Evolutionary conservation across 2,329 filamentous ascomycete genomes (phyloP), one percentile per base, ranked within the genome.

Genomic region (Aspergillus tubingensis): DNA sequence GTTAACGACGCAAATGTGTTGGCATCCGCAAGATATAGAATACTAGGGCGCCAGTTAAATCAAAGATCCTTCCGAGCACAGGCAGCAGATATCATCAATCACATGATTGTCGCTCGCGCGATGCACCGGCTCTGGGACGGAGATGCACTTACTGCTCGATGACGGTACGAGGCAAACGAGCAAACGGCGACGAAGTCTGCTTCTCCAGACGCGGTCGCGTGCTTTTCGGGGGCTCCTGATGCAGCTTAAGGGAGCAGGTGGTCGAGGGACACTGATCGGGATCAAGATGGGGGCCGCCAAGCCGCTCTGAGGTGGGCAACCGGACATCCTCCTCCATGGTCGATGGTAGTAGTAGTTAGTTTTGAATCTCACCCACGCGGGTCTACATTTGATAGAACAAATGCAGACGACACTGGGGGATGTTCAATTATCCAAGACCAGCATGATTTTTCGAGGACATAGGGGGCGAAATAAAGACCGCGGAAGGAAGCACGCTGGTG

Each of bases 1-100:
- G 76, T 64, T 51, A 82, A 66, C 23, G 80, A 82, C 15, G 80
- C 79, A 67, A 82, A 82, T 21, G 71, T 74, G 64, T 80, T 79
- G 49, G 79, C 73, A 67, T 82, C 80, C 36, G 74, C 79, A 30
- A 70, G 67, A 69, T 79, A 80, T 51, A 82, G 72, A 62, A 82
- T 81, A 62, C 80, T 82, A 66, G 54, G 54, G 27, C 49, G 50
- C 54, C 53, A 21, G 67, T 72, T 65, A 72, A 69, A 65, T 41
- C 32, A 36, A 48, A 47, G 25, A 54, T 44, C 39, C 32, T n/a
- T 23, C 43, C 38, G 43, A 32, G 49, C 19, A 58, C 47, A 41
- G 41, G 43, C 15, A 15, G 57, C 39, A 39, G 55, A 38, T 43
- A 32, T 39, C 30, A 54, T 55, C 23, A 23, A 44, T 17, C 47